Evolutionary conservation across 140 eudicot species (phyloP), one percentile per base, ranked within the genome.

Genomic region (Stevia rebaudiana): DNA sequence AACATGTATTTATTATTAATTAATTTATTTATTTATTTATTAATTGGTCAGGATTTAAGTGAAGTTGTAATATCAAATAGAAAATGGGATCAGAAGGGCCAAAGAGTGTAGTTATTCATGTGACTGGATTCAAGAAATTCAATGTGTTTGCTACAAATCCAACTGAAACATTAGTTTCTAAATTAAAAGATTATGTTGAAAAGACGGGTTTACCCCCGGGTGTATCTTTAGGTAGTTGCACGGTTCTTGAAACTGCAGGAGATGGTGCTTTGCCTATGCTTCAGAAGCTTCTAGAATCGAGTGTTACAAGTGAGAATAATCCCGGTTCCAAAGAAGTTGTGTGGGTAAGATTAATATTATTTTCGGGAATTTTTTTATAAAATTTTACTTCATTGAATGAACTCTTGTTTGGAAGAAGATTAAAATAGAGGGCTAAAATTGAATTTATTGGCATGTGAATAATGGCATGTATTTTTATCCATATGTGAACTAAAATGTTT

Each of bases 121-220:
- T 84, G 10, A 88, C 96, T 11, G 96, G 96, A 58, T 88, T 88
- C 73, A 84, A 84, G 77, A 88, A 84, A 75, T 88, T 88, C 68
- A 79, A 82, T 23, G 95, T 89, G 61, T 89, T 87, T 50, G 46
- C 84, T 24, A 76, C 77, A 9, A 87, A 87, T 57, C 95, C 95
- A n/a, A 81, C 94, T 11, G 94, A 88, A 73, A 77, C 70, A 6
- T 72, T 84, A 37, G 94, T 82, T 18, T 74, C 69, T 25, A 82
- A 78, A 50, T 42, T 88, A 63, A 69, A 33, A 58, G 62, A 63
- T 37, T 78, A 79, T 75, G 75, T 79, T 55, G 84, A 80, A 46
- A 82, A 68, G 71, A 84, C 57, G 7, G 83, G 89, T 40, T 68
- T 87, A 23, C 87, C 89, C 12, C 67, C 66, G 7, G 87, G 89